A percentile compares a stretch with the other conserved stretches of the same genome.
Conservation (phyloP, 805 yeast genomes). For the Pichia thaimueangensis region DNA sequence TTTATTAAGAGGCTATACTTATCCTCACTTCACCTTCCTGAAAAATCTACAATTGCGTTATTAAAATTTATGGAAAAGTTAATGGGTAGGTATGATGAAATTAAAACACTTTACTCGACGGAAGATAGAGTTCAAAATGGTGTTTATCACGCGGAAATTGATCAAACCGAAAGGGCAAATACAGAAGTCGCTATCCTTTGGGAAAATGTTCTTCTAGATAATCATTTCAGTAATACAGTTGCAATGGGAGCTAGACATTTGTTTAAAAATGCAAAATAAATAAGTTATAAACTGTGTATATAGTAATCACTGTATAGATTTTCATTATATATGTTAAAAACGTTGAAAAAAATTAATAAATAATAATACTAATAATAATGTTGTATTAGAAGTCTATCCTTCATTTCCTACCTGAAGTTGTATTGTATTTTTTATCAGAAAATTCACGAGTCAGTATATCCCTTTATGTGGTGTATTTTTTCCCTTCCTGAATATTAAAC, state of each 20-base stretch:
- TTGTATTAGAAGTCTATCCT: no score
- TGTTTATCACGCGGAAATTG: constrained; percentile 55
- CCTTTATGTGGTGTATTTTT: not conserved
- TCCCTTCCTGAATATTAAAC: constrained; percentile 13
- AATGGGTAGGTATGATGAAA: constrained; percentile 60
- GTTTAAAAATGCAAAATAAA: constrained; percentile 29
- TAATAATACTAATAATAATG: no score
- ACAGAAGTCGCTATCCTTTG: constrained; percentile 86
- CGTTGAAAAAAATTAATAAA: no score
- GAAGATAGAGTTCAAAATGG: constrained; percentile 89
- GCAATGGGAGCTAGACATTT: constrained; percentile 52
- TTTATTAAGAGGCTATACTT: constrained; percentile 77
- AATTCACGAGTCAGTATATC: not conserved
- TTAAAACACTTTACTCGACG: constrained; percentile 73
- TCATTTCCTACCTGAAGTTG: no score
- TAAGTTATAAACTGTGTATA: not conserved
- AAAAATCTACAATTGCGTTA: constrained; percentile 74
- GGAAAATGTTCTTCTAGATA: constrained; percentile 74
- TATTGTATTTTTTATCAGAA: not conserved
- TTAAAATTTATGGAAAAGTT: constrained; percentile 75
- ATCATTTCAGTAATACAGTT: constrained; percentile 82
- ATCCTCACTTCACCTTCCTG: constrained; percentile 70
- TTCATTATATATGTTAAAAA: no score
- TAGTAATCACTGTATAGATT: no score
- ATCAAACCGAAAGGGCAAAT: constrained; percentile 68